These are phyloP conservation scores for Colletotrichum filicis DNA, from an alignment of 2,329 filamentous ascomycete species.

Conservation along the genomic window DNA sequence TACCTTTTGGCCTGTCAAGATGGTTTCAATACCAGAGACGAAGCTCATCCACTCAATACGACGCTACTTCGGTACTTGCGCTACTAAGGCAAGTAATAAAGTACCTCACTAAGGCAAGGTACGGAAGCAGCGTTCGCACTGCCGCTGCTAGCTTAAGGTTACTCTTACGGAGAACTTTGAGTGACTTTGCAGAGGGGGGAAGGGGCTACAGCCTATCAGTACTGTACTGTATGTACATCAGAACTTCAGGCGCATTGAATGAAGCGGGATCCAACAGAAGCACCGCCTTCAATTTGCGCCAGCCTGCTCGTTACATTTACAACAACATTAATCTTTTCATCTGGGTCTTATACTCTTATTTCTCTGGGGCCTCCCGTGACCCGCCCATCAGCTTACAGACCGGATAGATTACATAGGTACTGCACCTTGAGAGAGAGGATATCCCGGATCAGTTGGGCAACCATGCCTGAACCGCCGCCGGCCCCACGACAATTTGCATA, in stretches of 20 bases:
- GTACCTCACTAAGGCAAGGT: constrained; percentile 32
- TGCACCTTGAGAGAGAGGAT: neutral
- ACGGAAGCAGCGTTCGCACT: constrained; percentile 27
- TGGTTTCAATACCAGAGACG: neutral
- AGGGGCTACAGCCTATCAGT: neutral
- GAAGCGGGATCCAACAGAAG: neutral
- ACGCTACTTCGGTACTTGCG: neutral
- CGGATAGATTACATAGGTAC: neutral
- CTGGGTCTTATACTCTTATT: neutral
- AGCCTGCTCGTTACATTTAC: neutral
- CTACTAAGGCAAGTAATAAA: neutral
- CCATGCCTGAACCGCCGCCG: neutral
- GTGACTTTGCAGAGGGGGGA: neutral
- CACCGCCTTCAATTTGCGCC: neutral
- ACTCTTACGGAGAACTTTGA: neutral
- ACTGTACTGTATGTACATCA: neutral
- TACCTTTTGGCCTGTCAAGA: neutral
- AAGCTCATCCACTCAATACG: neutral
- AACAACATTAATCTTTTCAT: neutral
- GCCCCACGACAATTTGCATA: neutral
- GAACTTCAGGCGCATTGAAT: neutral
- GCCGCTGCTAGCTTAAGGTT: constrained; percentile 22
- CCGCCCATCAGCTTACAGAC: constrained; percentile 10
- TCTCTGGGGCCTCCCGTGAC: constrained; percentile 15
- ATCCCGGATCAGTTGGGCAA: neutral